Base-by-base conservation (phyloP, 1,139 yeast species). In the Suhomyces bokatorum region DNA sequence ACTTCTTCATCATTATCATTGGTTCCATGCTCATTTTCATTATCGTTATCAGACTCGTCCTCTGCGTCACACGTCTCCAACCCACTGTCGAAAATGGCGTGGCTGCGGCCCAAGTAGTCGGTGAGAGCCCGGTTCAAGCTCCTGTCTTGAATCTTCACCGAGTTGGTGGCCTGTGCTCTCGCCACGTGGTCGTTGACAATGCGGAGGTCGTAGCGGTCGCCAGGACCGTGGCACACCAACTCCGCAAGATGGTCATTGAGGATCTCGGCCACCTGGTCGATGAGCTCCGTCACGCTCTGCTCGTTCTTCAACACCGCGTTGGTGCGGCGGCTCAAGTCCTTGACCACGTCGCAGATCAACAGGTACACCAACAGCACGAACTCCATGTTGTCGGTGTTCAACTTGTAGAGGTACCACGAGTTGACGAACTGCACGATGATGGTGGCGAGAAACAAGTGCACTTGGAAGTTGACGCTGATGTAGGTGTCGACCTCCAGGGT, bases 361-460 rank as follows among this genome's bases (percentile, higher is more conserved):
- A 50, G 53, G 51, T 73, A 72, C n/a, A 71, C 60, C 15, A 46
- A 45, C 35, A 51, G 59, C 15, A 72, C 46, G 51, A 74, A 71
- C 33, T 67, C 73, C 41, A 59, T 46, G 49, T 70, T 69, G 37
- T 68, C 69, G 2, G 78, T 72, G 45, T 72, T 70, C 16, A 74
- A 56, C 48, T 70, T 71, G 29, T 46, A 50, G 35, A 66, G 54
- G 51, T 72, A 74, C 79, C 79, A 74, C 38, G 73, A 61, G 44
- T 62, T 59, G 17, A 74, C 65, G 46, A 60, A 73, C 32, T 64
- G 60, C 9, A 63, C 56, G 49, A 70, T 59, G 6, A 73, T 66
- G 2, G 67, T 56, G 16, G 70, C 62, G 15, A 73, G 50, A 42
- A 73, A 69, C 41, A 72, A 51, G 50, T 74, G 78, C 15, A 73